Evolutionary conservation across 202 grass and related monocot genomes (phyloP).

Genomic region (Setaria viridis): DNA sequence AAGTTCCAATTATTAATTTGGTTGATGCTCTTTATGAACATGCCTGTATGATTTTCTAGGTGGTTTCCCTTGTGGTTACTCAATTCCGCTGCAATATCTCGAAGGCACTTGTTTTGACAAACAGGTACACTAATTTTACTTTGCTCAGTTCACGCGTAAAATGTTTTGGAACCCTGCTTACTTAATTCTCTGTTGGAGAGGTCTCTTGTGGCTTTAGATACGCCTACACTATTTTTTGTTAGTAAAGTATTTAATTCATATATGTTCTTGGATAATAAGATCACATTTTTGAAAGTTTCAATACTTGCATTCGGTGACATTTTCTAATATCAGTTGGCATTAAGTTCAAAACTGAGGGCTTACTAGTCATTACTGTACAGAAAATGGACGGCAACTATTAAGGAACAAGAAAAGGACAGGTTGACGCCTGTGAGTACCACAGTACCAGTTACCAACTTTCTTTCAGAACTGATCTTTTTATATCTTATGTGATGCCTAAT

Average conservation of each 20-base stretch:
- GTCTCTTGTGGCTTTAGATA: slow-evolving; percentile 8
- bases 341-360: slow-evolving; percentile 24
- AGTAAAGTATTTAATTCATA: slow-evolving; percentile 30
- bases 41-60: slow-evolving; percentile 59
- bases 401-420: slow-evolving; percentile 90
- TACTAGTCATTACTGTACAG: slow-evolving; percentile 52
- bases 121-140: slow-evolving; percentile 65
- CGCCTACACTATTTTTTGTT: slow-evolving; percentile 2
- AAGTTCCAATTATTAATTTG: slow-evolving; percentile 1
- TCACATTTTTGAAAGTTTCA: neutral
- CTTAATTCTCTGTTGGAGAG: slow-evolving; percentile 4
- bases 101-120: slow-evolving; percentile 90
- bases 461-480: slow-evolving; percentile 30
- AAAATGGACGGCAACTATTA: slow-evolving; percentile 91
- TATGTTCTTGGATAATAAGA: neutral
- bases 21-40: slow-evolving; percentile 29
- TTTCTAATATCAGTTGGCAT: neutral
- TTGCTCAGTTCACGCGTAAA: slow-evolving; percentile 4
- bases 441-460: slow-evolving; percentile 16
- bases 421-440: slow-evolving; percentile 81
- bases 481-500: slow-evolving; percentile 32
- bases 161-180: slow-evolving; percentile 14
- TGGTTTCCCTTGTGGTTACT: slow-evolving; percentile 91
- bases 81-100: slow-evolving; percentile 95
- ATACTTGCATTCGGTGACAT: neutral